A percentile compares a stretch with the other conserved stretches of the same genome.
Conservation (phyloP, 768 basidiomycete species). For the Psilocybe tampanensis region DNA sequence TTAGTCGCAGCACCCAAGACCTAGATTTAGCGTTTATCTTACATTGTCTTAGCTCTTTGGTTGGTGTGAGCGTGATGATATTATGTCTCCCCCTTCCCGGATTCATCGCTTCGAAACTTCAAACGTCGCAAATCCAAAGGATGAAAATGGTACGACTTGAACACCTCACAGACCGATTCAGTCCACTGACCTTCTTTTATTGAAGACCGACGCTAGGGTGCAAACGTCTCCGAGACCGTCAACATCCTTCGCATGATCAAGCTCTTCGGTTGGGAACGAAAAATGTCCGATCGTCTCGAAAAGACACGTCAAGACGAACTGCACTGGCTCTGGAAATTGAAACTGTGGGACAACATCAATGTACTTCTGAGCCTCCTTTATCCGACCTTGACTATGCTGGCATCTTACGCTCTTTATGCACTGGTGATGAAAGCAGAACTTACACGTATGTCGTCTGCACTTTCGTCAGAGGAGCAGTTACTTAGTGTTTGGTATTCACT, state of each 20-base stretch:
- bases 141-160: conserved; percentile 44
- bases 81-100: conserved; percentile 62
- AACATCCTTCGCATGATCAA: conserved; percentile 68
- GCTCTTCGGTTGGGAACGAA: conserved; percentile 68
- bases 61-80: conserved; percentile 56
- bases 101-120: conserved; percentile 49
- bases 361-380: conserved; percentile 17
- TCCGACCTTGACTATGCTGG: conserved; percentile 67
- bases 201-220: conserved; percentile 54
- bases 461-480: too few relatives aligned
- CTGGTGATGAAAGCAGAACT: conserved; percentile 42
- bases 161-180: not conserved
- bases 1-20: conserved; percentile 15
- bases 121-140: conserved; percentile 47
- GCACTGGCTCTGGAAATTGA: conserved; percentile 50
- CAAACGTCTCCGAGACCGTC: conserved; percentile 65
- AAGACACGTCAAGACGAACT: conserved; percentile 67
- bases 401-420: conserved; percentile 62
- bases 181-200: not conserved
- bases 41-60: conserved; percentile 43
- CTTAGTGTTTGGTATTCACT: too few relatives aligned
- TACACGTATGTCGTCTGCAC: conserved; percentile 25
- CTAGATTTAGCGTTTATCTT: not conserved
- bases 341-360: conserved; percentile 40
- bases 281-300: conserved; percentile 52